A percentile compares a stretch with the other conserved stretches of the same genome.
These are phyloP conservation scores for Arxiozyma telluris DNA, from an alignment of 1,139 yeast genomes.

Conservation along the genomic window DNA sequence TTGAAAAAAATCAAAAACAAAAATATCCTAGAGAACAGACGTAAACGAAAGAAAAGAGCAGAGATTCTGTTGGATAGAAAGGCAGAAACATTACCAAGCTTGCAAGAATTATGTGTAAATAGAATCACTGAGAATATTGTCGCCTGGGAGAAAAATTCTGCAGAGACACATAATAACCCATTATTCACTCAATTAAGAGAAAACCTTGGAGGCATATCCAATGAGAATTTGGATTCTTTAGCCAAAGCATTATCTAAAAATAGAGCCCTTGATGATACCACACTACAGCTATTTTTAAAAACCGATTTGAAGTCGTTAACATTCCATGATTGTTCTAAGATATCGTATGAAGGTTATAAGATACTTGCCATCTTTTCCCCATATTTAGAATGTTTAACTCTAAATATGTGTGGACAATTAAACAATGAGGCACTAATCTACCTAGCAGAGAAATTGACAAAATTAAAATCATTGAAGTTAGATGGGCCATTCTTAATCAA, in stretches of 20 bases:
- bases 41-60: slow-evolving; percentile 69
- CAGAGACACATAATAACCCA: slow-evolving; percentile 10
- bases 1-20: slow-evolving; percentile 27
- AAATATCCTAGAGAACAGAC: slow-evolving; percentile 45
- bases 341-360: slow-evolving; percentile 55
- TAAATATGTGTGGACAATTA: slow-evolving; percentile 89
- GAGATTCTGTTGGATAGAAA: slow-evolving; percentile 71
- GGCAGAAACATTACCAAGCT: slow-evolving; percentile 51
- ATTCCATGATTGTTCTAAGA: slow-evolving; percentile 88
- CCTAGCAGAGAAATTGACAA: slow-evolving; percentile 47
- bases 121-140: slow-evolving; percentile 59
- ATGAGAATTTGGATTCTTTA: slow-evolving; percentile 49
- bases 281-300: slow-evolving; percentile 63
- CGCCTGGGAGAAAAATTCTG: slow-evolving; percentile 39
- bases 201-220: slow-evolving; percentile 29
- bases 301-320: slow-evolving; percentile 49
- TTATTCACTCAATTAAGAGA: slow-evolving; percentile 22
- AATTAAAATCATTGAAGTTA: slow-evolving; percentile 46
- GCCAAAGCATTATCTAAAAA: slow-evolving; percentile 76
- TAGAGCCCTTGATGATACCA: slow-evolving; percentile 62
- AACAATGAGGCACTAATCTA: slow-evolving; percentile 68
- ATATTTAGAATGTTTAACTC: slow-evolving; percentile 50
- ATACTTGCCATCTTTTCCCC: slow-evolving; percentile 78
- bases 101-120: slow-evolving; percentile 75
- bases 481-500: slow-evolving; percentile 87